These are phyloP conservation scores for Botrytis hyacinthi DNA, from an alignment of 2,329 filamentous ascomycete genomes.

Conservation along the genomic window DNA sequence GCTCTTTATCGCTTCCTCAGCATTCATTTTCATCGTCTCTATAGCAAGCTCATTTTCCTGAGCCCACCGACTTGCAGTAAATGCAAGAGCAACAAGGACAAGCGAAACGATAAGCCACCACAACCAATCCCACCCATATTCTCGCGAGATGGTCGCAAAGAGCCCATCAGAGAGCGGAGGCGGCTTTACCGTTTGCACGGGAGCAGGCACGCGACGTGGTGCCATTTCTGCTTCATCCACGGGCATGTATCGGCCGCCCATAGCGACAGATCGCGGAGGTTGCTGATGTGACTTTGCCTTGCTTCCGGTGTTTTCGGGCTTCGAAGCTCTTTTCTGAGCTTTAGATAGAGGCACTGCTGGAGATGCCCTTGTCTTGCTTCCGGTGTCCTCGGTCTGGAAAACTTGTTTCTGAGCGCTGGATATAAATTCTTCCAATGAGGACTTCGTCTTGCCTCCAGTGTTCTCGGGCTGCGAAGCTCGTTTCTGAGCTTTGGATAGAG, in stretches of 20 bases:
- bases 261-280: neutral
- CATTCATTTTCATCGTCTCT: neutral
- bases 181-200: neutral
- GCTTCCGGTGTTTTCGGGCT: neutral
- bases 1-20: neutral
- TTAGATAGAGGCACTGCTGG: neutral
- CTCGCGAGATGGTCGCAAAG: neutral
- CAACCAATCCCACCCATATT: constrained; percentile 1
- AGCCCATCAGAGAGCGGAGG: neutral
- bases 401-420: neutral
- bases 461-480: neutral
- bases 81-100: neutral
- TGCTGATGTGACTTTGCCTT: neutral
- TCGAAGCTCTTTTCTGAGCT: neutral
- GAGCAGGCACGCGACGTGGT: neutral
- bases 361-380: neutral
- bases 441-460: neutral
- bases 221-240: too few species aligned
- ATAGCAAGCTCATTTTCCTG: neutral
- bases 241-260: neutral
- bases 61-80: neutral
- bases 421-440: too few species aligned
- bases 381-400: neutral
- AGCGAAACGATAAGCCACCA: neutral
- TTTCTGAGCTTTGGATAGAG: neutral